phyloP scores from a whole-genome alignment of 176 grass and related monocot genomes.

The Thinopyrum elongatum region DNA sequence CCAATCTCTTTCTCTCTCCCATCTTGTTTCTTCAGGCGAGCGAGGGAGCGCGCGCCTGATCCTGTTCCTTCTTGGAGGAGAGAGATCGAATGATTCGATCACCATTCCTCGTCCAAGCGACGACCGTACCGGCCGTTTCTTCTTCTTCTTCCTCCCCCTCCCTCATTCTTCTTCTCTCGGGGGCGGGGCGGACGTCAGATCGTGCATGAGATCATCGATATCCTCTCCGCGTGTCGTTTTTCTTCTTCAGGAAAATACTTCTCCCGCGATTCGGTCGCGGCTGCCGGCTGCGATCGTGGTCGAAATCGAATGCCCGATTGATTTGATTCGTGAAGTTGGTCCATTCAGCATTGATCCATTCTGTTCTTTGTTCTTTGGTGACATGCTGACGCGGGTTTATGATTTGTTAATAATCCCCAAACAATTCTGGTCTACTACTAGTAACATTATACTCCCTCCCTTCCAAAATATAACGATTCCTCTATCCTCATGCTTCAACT shows the following conservation, averaged over 20 bases:
- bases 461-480: too few relatives aligned
- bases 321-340: not conserved
- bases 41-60: not conserved
- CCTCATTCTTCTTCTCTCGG: too few relatives aligned
- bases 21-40: not conserved
- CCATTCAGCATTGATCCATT: not conserved
- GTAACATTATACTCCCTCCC: not conserved
- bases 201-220: not conserved
- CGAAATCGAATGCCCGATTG: not conserved
- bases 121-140: not conserved
- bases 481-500: too few relatives aligned
- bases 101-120: not conserved
- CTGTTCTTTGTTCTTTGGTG: not conserved
- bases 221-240: not conserved
- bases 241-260: too few relatives aligned
- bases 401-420: not conserved
- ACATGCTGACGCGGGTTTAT: not conserved
- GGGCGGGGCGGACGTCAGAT: not conserved
- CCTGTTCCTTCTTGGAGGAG: not conserved
- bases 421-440: not conserved
- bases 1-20: not conserved
- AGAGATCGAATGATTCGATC: not conserved
- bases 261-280: not conserved
- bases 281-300: not conserved
- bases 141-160: not conserved